Percentiles rank a stretch among this genome's conserved stretches.
Conservation (phyloP, 2,329 filamentous ascomycete genomes). For the Neopestalotiopsis rosae region DNA sequence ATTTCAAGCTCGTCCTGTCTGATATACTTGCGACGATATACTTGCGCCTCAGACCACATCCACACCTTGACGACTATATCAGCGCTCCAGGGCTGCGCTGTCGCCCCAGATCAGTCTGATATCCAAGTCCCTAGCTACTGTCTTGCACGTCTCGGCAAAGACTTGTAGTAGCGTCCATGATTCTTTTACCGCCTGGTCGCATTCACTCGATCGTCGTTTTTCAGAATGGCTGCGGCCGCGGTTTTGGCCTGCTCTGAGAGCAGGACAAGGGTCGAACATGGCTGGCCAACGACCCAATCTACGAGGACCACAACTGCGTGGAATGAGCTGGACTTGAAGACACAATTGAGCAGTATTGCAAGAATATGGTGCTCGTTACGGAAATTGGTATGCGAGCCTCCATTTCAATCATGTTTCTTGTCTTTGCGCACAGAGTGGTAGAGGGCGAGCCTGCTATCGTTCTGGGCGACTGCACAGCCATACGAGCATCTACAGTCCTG, state of each 20-base stretch:
- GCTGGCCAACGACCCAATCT: conserved; percentile 40
- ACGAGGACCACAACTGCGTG: conserved; percentile 39
- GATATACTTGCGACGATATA: background rate
- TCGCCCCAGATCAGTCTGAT: background rate
- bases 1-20: background rate
- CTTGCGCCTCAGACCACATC: background rate
- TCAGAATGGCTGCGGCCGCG: conserved; percentile 60
- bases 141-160: conserved; percentile 27
- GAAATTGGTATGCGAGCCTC: conserved; percentile 35
- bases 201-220: conserved; percentile 50
- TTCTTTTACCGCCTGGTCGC: conserved; percentile 50
- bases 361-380: conserved; percentile 43
- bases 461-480: no score
- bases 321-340: conserved; percentile 41
- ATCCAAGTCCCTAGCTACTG: conserved; percentile 16
- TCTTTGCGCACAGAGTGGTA: no score
- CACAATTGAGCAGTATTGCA: conserved; percentile 45
- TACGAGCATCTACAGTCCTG: background rate
- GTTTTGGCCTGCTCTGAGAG: conserved; percentile 49
- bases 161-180: conserved; percentile 57
- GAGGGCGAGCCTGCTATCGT: no score
- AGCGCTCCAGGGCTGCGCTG: background rate
- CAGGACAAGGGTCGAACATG: conserved; percentile 48
- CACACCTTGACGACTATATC: background rate
- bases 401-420: background rate